These are phyloP conservation scores for Hirsutella minnesotensis DNA, from an alignment of 2,329 filamentous ascomycete genomes.

Conservation along the genomic window DNA sequence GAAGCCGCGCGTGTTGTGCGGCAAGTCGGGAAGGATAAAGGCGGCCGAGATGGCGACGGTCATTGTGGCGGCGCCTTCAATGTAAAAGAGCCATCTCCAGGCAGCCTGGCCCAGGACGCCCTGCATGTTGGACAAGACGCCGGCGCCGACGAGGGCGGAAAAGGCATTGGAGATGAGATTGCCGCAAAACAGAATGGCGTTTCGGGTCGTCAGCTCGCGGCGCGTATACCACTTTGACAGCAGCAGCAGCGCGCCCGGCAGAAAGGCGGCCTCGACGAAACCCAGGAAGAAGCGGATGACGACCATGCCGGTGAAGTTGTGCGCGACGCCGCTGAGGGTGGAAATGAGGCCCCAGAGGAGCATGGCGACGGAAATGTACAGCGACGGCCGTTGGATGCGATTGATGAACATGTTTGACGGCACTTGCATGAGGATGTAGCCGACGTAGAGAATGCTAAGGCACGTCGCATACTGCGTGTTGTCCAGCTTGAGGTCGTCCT, in stretches of 20 bases:
- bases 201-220: conserved; percentile 39
- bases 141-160: conserved; percentile 45
- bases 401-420: conserved; percentile 48
- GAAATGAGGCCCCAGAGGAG: conserved; percentile 49
- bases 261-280: conserved; percentile 51
- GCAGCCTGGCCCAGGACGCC: conserved; percentile 39
- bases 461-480: conserved; percentile 52
- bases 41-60: conserved; percentile 30
- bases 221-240: conserved; percentile 58
- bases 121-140: conserved; percentile 47
- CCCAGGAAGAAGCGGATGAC: conserved; percentile 47
- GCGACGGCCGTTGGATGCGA: conserved; percentile 34
- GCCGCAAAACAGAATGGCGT: conserved; percentile 46
- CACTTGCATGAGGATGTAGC: conserved; percentile 54
- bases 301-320: conserved; percentile 42
- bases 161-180: conserved; percentile 50
- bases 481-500: conserved; percentile 43
- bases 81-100: conserved; percentile 52
- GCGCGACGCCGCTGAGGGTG: conserved; percentile 39
- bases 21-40: conserved; percentile 42
- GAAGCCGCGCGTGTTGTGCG: conserved; percentile 45
- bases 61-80: conserved; percentile 44
- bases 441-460: conserved; percentile 53
- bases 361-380: conserved; percentile 42
- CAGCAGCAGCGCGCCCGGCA: conserved; percentile 51